These are phyloP conservation scores for Chaetomium fimeti DNA, from an alignment of 495 filamentous ascomycete species.

Conservation along the genomic window DNA sequence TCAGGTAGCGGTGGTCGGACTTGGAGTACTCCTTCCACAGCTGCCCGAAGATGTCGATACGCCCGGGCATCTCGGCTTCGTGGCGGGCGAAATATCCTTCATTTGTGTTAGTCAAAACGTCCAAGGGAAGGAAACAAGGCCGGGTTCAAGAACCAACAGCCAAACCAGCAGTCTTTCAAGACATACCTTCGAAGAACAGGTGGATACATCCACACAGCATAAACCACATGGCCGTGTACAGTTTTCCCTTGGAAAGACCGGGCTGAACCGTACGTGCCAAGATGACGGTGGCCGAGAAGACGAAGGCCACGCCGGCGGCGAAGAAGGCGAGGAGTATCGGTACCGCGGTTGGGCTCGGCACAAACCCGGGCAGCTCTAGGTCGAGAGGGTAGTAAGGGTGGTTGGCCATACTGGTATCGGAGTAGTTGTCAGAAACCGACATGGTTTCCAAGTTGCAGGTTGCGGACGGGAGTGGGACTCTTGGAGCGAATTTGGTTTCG, in stretches of 20 bases:
- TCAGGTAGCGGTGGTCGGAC: slow-evolving; percentile 59
- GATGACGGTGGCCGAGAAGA: slow-evolving; percentile 42
- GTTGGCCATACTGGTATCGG: slow-evolving; percentile 7
- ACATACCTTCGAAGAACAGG: slow-evolving; percentile 53
- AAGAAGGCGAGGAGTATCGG: slow-evolving; percentile 46
- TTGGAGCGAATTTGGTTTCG: background rate
- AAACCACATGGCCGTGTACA: slow-evolving; percentile 54
- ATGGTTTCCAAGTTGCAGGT: background rate
- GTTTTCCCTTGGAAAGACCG: slow-evolving; percentile 40
- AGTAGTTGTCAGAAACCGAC: background rate
- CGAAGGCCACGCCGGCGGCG: slow-evolving; percentile 39
- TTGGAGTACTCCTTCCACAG: slow-evolving; percentile 63
- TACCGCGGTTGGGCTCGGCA: slow-evolving; percentile 49
- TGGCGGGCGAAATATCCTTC: slow-evolving; percentile 50
- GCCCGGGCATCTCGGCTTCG: slow-evolving; percentile 42
- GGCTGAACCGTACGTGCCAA: slow-evolving; percentile 27
- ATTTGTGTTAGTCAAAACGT: background rate
- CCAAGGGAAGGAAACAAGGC: background rate
- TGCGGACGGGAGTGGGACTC: background rate
- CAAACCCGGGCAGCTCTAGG: slow-evolving; percentile 44
- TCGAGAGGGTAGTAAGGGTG: slow-evolving; percentile 54
- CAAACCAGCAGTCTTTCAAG: background rate
- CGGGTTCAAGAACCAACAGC: background rate
- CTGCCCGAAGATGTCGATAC: slow-evolving; percentile 54
- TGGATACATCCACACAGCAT: slow-evolving; percentile 56